Conservation (phyloP, 139 green algal species). For the Eudorina sp. region DNA sequence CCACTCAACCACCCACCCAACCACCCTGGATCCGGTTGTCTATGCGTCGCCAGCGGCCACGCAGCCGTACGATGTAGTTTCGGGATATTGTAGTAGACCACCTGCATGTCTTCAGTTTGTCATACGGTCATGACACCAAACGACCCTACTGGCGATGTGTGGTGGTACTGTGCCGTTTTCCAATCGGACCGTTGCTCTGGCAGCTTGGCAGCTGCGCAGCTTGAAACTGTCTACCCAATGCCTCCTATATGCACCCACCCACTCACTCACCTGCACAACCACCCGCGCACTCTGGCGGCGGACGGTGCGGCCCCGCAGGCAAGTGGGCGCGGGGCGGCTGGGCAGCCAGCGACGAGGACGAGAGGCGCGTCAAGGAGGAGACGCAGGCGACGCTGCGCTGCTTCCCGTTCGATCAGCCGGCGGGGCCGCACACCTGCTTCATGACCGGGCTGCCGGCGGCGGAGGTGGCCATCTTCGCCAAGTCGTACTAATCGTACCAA, state of each 20-base stretch:
- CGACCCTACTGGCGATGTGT: too few species aligned
- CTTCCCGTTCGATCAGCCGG: conserved; percentile 90
- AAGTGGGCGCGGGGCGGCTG: conserved; percentile 95
- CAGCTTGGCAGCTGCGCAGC: not conserved
- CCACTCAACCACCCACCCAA: too few species aligned
- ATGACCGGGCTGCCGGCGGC: conserved; percentile 80
- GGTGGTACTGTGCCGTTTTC: too few species aligned
- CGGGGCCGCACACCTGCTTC: conserved; percentile 83
- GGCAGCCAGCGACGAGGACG: conserved; percentile 89
- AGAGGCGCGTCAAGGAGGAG: conserved; percentile 95
- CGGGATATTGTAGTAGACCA: too few species aligned
- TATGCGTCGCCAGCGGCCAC: too few species aligned
- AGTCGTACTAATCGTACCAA: conserved; percentile 86
- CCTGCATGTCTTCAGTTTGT: too few species aligned
- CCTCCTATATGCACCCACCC: not conserved
- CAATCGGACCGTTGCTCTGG: not conserved
- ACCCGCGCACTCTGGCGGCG: not conserved
- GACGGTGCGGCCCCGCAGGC: conserved; percentile 60
- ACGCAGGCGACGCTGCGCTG: conserved; percentile 89
- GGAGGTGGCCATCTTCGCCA: conserved; percentile 97
- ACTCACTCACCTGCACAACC: not conserved
- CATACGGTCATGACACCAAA: too few species aligned
- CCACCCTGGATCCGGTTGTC: too few species aligned
- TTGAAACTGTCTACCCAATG: not conserved
- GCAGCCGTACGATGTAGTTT: too few species aligned